These are phyloP conservation scores for Fragaria iinumae DNA, from an alignment of 306 rosid species.

Conservation along the genomic window DNA sequence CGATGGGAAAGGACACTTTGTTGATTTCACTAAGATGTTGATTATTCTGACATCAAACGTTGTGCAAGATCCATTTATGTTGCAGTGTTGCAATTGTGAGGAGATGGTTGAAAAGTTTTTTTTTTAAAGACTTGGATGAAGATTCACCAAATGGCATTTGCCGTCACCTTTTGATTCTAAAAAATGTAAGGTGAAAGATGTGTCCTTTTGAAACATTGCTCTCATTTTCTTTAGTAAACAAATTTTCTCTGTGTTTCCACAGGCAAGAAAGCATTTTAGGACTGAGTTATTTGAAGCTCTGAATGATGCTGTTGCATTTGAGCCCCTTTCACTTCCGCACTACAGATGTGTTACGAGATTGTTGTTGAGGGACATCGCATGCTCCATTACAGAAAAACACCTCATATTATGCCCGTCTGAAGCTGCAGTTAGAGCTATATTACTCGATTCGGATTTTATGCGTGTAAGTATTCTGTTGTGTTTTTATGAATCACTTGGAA, in stretches of 20 bases:
- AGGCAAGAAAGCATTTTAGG: slow-evolving; percentile 6
- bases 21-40: background rate
- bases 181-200: slow-evolving; percentile 2
- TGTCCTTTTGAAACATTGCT: background rate
- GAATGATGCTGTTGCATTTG: background rate
- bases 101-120: background rate
- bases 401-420: background rate
- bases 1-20: background rate
- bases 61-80: slow-evolving; percentile 5
- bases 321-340: slow-evolving; percentile 8
- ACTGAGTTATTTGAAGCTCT: slow-evolving; percentile 2
- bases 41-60: slow-evolving; percentile 9
- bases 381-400: background rate
- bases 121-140: background rate
- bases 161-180: background rate
- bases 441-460: background rate
- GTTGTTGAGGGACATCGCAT: background rate
- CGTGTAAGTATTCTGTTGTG: background rate
- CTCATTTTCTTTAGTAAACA: background rate
- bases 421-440: slow-evolving; percentile 5
- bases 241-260: background rate
- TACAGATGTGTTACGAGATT: background rate
- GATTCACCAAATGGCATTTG: background rate
- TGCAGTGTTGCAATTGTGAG: background rate
- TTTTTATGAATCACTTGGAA: background rate